These are phyloP conservation scores for Paxillus rubicundulus DNA, from an alignment of 768 basidiomycete genomes.

Conservation along the genomic window DNA sequence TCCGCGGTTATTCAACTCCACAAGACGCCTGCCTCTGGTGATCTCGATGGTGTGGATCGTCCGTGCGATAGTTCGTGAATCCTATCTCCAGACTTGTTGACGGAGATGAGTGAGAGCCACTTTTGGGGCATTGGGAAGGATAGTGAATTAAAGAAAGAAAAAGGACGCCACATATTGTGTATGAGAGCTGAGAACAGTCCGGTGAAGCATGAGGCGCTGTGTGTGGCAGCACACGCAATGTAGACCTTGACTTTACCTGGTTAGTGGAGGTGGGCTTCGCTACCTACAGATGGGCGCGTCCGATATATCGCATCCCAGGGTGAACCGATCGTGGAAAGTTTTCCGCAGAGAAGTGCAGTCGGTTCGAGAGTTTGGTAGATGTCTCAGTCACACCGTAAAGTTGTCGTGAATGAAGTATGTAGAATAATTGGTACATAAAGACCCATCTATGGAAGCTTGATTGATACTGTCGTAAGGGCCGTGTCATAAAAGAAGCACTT, in stretches of 20 bases:
- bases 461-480: slow-evolving; percentile 1
- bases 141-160: slow-evolving; percentile 18
- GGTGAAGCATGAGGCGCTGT: slow-evolving; percentile 1
- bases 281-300: neutral
- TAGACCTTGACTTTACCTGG: slow-evolving; percentile 6
- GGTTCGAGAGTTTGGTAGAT: slow-evolving; percentile 3
- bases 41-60: neutral
- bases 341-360: slow-evolving; percentile 3
- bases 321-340: slow-evolving; percentile 1
- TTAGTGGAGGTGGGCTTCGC: neutral
- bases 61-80: neutral
- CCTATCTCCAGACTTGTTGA: slow-evolving; percentile 2
- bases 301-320: neutral
- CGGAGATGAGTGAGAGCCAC: slow-evolving; percentile 23
- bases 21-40: neutral
- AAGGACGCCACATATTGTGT: slow-evolving; percentile 19
- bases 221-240: slow-evolving; percentile 1
- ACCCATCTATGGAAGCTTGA: slow-evolving; percentile 10
- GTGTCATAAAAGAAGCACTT: slow-evolving; percentile 16
- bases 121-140: neutral
- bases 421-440: slow-evolving; percentile 22
- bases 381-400: slow-evolving; percentile 11
- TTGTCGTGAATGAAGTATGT: slow-evolving; percentile 11
- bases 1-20: neutral
- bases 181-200: neutral